Base-by-base conservation (phyloP, 345 rosid species). In the Eucalyptus victrix region DNA sequence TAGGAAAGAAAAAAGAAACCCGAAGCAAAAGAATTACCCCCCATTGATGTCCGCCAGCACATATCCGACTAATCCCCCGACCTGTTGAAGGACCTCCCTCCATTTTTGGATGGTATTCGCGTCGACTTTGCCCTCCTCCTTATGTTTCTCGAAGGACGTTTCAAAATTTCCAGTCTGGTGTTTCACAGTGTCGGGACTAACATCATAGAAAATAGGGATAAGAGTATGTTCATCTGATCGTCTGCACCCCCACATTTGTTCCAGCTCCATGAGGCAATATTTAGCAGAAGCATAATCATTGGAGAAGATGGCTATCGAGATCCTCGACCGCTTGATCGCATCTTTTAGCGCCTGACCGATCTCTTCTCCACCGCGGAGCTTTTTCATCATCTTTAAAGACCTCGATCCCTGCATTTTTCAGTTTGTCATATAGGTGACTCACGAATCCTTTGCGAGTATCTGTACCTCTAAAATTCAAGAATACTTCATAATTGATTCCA, bases 371-470 rank as follows among this genome's bases (percentile, higher is more conserved):
- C 1, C 5, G 0, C 3, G 1, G 19, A 62, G 19, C 0, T 14
- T 2, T 34, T 30, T 30, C 3, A 0, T 62, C 10, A 3, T 62
- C 72, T 14, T 1, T 30, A 14, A 62, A 62, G 5, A 62, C 17
- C 32, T 3, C 1, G 17, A 60, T 28, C 8, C 32, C 17, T 60
- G 69, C 69, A 28, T 60, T 1, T 60, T 1, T 0, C 8, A 26
- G 3, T 26, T 0, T 26, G 0, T 0, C 3, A 7, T 26, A 5
- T 26, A 60, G 67, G n/a, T 0, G 4, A 54, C 26, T 11, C 4
- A 3, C 4, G 19, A 87, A 10, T 17, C 0, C 8, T 4, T 1
- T 3, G 2, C 72, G 72, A 2, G 72, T 87, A 1, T 87, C 72
- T 6, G 0, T 0, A 37, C 88, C 88, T 56, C 12, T 51, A 11